Percentiles rank a stretch among this genome's conserved stretches.
Evolutionary conservation across 306 rosid species (phyloP).

Genomic region (Glycine latifolia): DNA sequence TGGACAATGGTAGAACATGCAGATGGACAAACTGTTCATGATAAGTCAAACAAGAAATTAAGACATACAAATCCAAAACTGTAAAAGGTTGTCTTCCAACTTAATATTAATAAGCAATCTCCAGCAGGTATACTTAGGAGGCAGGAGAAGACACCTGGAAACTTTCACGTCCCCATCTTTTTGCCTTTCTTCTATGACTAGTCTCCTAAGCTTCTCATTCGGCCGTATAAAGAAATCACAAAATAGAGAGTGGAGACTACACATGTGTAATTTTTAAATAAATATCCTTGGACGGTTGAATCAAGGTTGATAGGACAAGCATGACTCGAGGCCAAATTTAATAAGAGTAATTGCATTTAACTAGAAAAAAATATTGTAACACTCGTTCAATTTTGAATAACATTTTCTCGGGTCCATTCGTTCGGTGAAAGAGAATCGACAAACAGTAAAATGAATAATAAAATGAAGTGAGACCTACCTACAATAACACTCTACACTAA

Average conservation of each 20-base stretch:
- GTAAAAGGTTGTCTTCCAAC: conserved; percentile 31
- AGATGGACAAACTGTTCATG: background rate
- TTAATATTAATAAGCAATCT: background rate
- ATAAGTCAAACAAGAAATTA: conserved; percentile 19
- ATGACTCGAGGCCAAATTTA: background rate
- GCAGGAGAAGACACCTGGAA: conserved; percentile 7
- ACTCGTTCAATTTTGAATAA: too few species aligned
- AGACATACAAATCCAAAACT: conserved; percentile 1
- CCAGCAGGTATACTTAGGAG: background rate
- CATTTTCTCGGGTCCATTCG: too few species aligned
- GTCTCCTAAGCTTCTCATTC: background rate
- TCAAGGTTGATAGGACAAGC: conserved; percentile 41
- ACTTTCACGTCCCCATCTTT: background rate
- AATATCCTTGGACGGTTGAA: conserved; percentile 2
- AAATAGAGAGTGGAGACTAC: background rate
- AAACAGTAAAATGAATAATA: too few species aligned
- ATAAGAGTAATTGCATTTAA: background rate
- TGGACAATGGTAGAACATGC: background rate
- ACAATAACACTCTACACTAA: too few species aligned
- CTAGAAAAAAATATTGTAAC: too few species aligned
- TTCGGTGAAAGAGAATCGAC: too few species aligned
- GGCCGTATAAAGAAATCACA: background rate
- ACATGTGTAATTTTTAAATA: background rate
- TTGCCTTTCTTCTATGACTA: background rate
- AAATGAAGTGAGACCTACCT: too few species aligned